These are phyloP conservation scores for Monosporozyma siamensis DNA, from an alignment of 805 yeast species.

Conservation along the genomic window DNA sequence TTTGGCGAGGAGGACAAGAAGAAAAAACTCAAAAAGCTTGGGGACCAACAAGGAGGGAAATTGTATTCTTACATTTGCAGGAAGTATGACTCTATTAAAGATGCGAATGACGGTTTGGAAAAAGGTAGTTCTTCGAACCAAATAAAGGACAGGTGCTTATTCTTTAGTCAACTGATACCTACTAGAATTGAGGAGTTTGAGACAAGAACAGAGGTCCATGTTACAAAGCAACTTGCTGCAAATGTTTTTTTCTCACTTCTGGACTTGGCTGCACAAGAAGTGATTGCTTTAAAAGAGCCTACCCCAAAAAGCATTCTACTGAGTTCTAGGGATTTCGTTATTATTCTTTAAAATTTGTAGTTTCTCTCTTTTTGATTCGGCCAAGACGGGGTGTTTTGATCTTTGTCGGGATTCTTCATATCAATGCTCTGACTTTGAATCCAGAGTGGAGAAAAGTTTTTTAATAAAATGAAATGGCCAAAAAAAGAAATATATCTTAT, in stretches of 20 bases:
- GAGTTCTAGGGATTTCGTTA: no score
- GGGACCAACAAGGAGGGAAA: constrained; percentile 16
- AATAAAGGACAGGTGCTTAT: constrained; percentile 9
- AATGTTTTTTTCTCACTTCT: constrained; percentile 26
- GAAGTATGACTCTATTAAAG: constrained; percentile 11
- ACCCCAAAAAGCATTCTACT: background rate
- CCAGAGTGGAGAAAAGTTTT: no score
- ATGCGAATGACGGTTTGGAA: no score
- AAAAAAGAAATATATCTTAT: no score
- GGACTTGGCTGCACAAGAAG: constrained; percentile 22
- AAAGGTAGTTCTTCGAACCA: no score
- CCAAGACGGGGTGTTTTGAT: no score
- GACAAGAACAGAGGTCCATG: background rate
- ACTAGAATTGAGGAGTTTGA: constrained; percentile 10
- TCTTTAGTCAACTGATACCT: constrained; percentile 26
- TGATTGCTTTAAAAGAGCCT: constrained; percentile 6
- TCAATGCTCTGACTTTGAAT: no score
- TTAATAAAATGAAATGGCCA: no score
- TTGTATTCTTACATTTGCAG: constrained; percentile 25
- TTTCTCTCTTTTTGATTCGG: no score
- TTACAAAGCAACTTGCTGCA: constrained; percentile 22
- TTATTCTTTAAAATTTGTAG: no score
- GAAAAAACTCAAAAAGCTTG: background rate
- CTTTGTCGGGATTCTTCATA: no score
- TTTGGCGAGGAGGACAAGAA: background rate